Evolutionary conservation across 257 asterid species (phyloP).

Genomic region (Galeopsis tetrahit): DNA sequence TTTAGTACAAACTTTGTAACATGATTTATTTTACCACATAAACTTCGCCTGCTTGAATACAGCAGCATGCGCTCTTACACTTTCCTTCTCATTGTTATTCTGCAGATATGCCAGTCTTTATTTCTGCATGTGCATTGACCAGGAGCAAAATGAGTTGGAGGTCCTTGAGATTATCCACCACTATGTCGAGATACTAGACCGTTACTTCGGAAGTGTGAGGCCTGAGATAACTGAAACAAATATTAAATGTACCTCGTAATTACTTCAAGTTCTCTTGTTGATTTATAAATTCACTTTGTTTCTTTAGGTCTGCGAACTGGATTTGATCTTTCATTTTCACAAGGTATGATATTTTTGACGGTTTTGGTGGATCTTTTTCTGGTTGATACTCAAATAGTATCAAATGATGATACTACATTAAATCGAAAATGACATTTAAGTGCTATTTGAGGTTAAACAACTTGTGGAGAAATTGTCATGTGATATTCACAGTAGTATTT

Average conservation of each 20-base stretch:
- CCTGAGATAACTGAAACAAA: conserved; percentile 31
- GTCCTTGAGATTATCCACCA: conserved; percentile 92
- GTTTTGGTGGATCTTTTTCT: not conserved
- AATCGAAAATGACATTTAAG: not conserved
- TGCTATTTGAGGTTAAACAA: conserved; percentile 2
- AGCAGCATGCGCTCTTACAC: not conserved
- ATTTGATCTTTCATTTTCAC: conserved; percentile 92
- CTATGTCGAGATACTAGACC: conserved; percentile 92
- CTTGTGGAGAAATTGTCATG: not conserved
- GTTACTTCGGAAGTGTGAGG: conserved; percentile 99
- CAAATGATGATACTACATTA: not conserved
- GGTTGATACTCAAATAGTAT: not conserved
- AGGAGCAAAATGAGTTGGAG: conserved; percentile 94
- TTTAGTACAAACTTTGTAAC: not conserved
- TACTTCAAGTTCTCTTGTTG: not conserved
- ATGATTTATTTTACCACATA: not conserved
- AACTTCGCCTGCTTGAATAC: not conserved
- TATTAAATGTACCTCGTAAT: not conserved
- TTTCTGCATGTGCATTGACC: conserved; percentile 96
- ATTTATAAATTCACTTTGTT: conserved; percentile 29
- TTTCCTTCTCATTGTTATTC: conserved; percentile 13
- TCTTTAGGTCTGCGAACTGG: conserved; percentile 89
- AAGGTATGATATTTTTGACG: conserved; percentile 57
- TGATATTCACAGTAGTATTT: not conserved
- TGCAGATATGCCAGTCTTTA: conserved; percentile 95